These are phyloP conservation scores for Pezicula radicicola DNA, from an alignment of 2,329 filamentous ascomycete genomes.

Conservation along the genomic window DNA sequence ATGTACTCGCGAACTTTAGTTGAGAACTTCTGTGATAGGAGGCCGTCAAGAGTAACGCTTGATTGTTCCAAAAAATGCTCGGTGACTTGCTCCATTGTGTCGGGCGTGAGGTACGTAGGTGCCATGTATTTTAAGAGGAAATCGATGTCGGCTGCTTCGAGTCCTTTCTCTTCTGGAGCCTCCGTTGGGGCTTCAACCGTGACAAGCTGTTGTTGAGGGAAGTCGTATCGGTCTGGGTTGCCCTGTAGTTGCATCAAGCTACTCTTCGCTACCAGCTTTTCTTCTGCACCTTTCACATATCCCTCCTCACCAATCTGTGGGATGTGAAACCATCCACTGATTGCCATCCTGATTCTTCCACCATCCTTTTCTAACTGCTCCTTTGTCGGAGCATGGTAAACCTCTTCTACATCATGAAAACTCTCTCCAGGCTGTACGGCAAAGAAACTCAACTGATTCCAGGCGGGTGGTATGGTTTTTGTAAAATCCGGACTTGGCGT, in stretches of 20 bases:
- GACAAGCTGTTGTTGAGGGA: slow-evolving; percentile 63
- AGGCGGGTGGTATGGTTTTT: slow-evolving; percentile 86
- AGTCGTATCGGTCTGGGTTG: slow-evolving; percentile 85
- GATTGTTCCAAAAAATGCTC: slow-evolving; percentile 80
- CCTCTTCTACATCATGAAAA: slow-evolving; percentile 98
- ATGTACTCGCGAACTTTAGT: slow-evolving; percentile 69
- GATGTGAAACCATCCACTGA: slow-evolving; percentile 98
- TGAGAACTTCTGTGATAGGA: slow-evolving; percentile 77
- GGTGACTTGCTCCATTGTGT: slow-evolving; percentile 79
- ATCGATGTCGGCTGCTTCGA: slow-evolving; percentile 79
- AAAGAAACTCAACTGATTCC: slow-evolving; percentile 98
- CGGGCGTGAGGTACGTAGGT: slow-evolving; percentile 87
- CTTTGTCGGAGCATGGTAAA: slow-evolving; percentile 68
- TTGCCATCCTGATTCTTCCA: slow-evolving; percentile 88
- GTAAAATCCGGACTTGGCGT: slow-evolving; percentile 76
- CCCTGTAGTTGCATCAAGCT: slow-evolving; percentile 90
- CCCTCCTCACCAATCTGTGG: slow-evolving; percentile 93
- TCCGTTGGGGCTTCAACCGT: slow-evolving; percentile 30
- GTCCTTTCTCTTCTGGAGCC: slow-evolving; percentile 46
- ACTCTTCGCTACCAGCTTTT: slow-evolving; percentile 83
- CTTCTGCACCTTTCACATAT: slow-evolving; percentile 83
- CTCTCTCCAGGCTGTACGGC: slow-evolving; percentile 97
- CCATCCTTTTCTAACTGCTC: slow-evolving; percentile 65
- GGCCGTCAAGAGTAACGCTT: slow-evolving; percentile 75
- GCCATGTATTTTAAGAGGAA: slow-evolving; percentile 89